Base-by-base conservation (phyloP, 306 rosid species). In the Cicer cuneatum region DNA sequence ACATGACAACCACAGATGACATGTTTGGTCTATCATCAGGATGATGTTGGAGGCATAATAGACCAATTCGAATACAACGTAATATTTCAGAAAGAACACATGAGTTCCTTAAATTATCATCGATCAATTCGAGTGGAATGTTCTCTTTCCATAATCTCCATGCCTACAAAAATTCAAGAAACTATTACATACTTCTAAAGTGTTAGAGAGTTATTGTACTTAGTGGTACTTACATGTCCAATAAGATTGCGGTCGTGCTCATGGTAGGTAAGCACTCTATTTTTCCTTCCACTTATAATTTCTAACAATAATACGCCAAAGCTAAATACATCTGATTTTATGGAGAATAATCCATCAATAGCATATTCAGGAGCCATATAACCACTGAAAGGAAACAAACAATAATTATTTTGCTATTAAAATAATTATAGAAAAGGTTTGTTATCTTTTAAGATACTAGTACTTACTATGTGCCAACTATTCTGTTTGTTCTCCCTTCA, bases 1-100 rank as follows among this genome's bases (percentile, higher is more conserved):
- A 41, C 87, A 87, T 83, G 43, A 80, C 48, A 52, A 85, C 87
- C 40, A 83, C 86, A 63, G 79, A 68, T 0, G 86, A 18, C 86
- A 85, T 68, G 10, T 33, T 68, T 47, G 87, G 87, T 58, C 92
- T 69, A 10, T 85, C 87, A 9, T 85, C 71, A 0, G 81, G 83
- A 52, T 56, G 76, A 8, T 73, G 82, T 40, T 86, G 89, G 39
- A 86, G 19, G 59, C 90, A 86, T 24, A 86, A 73, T 57, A 86
- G 81, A 54, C 90, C 83, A 1, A 84, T 71, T 10, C 85, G 87
- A 24, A 82, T 78, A 75, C 85, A 75, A 15, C 87, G 39, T 5
- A 77, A 1, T 10, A 59, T 84, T 59, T 84, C 58, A 7, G 24
- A 13, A 21, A 7, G 37, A 38, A 33, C 12, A 4, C 5, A 58